Evolutionary conservation across 2,329 filamentous ascomycete genomes (phyloP).

Genomic region (Colletotrichum paranaense): DNA sequence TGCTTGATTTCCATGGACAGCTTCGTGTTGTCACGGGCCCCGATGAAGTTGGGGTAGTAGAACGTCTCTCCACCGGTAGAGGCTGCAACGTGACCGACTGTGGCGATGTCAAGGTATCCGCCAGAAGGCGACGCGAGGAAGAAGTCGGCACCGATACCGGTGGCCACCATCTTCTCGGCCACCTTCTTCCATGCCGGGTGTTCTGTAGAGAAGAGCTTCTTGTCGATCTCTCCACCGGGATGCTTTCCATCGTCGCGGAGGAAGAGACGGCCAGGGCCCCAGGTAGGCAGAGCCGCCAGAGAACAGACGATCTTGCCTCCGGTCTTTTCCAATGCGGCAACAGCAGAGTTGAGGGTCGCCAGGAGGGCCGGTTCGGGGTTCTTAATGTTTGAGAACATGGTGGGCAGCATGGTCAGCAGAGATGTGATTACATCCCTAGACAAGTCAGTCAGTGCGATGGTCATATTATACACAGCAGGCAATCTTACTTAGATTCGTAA

Average conservation of each 20-base stretch:
- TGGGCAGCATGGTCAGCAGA: constrained; percentile 85
- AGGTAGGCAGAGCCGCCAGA: constrained; percentile 87
- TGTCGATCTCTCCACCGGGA: constrained; percentile 87
- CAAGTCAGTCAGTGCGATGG: constrained; percentile 40
- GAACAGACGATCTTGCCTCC: constrained; percentile 95
- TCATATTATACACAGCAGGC: neutral
- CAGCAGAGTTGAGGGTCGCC: constrained; percentile 83
- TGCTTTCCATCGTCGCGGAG: constrained; percentile 90
- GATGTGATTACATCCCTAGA: constrained; percentile 79
- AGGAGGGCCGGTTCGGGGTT: constrained; percentile 91
- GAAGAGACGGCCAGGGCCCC: constrained; percentile 87
- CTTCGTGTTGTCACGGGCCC: constrained; percentile 85
- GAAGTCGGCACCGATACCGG: constrained; percentile 90
- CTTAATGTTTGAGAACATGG: constrained; percentile 88
- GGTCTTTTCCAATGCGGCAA: constrained; percentile 85
- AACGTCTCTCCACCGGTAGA: constrained; percentile 95
- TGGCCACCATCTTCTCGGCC: constrained; percentile 87
- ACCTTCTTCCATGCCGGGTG: constrained; percentile 88
- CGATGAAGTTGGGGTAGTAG: constrained; percentile 96
- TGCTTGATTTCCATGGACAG: constrained; percentile 88
- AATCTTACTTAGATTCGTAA: constrained; percentile 79
- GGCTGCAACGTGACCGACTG: constrained; percentile 87
- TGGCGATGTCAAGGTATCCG: constrained; percentile 92
- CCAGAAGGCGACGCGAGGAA: constrained; percentile 93
- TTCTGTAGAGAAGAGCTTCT: constrained; percentile 91